These are phyloP conservation scores for Agrostemma githago DNA, from an alignment of 148 eudicot genomes.

Conservation along the genomic window DNA sequence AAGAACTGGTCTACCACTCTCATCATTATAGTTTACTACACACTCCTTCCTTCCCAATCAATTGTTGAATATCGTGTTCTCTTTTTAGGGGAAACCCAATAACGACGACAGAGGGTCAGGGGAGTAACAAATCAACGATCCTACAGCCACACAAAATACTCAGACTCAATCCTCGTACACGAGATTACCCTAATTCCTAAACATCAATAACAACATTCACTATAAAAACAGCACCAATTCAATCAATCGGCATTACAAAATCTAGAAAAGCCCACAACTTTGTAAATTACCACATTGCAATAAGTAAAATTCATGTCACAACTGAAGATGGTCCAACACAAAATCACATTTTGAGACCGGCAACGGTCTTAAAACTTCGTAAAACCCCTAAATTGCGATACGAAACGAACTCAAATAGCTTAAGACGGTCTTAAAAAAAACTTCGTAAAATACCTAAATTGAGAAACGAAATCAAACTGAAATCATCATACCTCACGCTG, in stretches of 20 bases:
- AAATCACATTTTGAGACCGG: too few species aligned
- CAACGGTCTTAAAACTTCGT: neutral
- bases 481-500: neutral
- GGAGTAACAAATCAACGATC: too few species aligned
- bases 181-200: neutral
- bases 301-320: neutral
- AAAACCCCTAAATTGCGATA: neutral
- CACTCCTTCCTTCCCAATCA: too few species aligned
- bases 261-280: neutral
- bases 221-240: neutral
- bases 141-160: neutral
- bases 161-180: neutral
- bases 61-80: too few species aligned
- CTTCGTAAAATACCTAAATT: neutral
- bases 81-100: too few species aligned
- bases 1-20: neutral
- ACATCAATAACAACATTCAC: neutral
- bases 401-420: too few species aligned
- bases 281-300: neutral
- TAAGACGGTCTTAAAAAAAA: neutral
- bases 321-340: neutral
- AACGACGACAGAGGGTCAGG: too few species aligned
- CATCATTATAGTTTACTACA: neutral
- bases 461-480: too few species aligned
- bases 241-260: neutral